Evolutionary conservation across 2,329 filamentous ascomycete genomes (phyloP), one percentile per base, ranked within the genome.

Genomic region (Beauveria varroae): DNA sequence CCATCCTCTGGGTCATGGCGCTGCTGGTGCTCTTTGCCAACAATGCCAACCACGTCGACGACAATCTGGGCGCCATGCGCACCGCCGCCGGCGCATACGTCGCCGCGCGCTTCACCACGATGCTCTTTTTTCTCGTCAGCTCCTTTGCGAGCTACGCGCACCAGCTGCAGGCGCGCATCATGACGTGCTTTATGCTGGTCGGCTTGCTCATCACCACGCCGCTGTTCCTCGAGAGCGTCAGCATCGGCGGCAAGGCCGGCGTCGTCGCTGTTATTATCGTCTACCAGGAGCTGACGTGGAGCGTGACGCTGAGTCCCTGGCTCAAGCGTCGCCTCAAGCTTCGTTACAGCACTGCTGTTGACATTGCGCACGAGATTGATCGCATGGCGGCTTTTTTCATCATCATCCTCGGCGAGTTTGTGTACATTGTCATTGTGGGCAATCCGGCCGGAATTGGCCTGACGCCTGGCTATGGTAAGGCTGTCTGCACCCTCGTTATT

Each of bases 1-100:
- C 78, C 28, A 77, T 80, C 58, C 72, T 80, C n/a, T 80, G 78
- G 77, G 73, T 81, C 60, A 81, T 81, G 79, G 76, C 78, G 3
- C 66, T 78, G 5, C 69, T 81, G 18, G 75, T 81, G 4, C 71
- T 81, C 18, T 80, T 80, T 64, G 72, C 73, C 47, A 81, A 81
- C 67, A 80, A 80, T 57, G 78, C 79, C 6, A 72, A 72, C 3
- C 65, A 71, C 1, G 77, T 75, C 20, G 76, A 78, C 56, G 71
- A 75, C 53, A 74, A 78, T 46, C 69, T 80, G 16, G 67, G 66
- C 14, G 78, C 79, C 1, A 72, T 81, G 71, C 75, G 77, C 50
- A 74, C 76, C 14, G 70, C 78, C 0, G 77, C 73, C 5, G 79
- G 73, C n/a, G 75, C 77, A 8, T 81, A 80, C 65, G 70, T 81